Percentiles rank a stretch among this genome's conserved stretches.
Conservation (phyloP, 192 early-diverging fungal genomes). For the Umbelopsis vinacea region DNA sequence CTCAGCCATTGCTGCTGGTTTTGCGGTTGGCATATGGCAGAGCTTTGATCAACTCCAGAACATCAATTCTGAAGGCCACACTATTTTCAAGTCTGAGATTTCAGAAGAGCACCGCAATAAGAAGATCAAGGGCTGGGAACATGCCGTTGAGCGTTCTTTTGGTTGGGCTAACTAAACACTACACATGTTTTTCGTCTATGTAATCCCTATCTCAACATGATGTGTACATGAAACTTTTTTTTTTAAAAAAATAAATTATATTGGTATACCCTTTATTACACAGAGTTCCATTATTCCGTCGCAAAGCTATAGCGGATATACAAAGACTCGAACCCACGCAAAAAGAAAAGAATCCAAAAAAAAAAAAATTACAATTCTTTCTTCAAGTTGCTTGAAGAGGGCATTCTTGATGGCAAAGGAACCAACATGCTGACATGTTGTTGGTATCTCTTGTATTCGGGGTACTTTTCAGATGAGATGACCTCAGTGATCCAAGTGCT, state of each 20-base stretch:
- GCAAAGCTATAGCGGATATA: no score
- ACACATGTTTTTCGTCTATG: not conserved
- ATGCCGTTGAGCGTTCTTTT: slow-evolving; percentile 73
- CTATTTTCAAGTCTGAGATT: slow-evolving; percentile 53
- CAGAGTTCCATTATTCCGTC: no score
- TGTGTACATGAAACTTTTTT: slow-evolving; percentile 14
- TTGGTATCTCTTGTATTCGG: slow-evolving; percentile 72
- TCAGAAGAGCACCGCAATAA: slow-evolving; percentile 59
- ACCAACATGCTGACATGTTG: slow-evolving; percentile 60
- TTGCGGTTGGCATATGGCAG: slow-evolving; percentile 71
- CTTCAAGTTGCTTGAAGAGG: not conserved
- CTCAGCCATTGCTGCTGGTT: slow-evolving; percentile 87
- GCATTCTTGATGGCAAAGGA: slow-evolving; percentile 38
- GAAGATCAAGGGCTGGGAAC: slow-evolving; percentile 71
- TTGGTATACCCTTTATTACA: slow-evolving; percentile 15
- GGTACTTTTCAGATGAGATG: slow-evolving; percentile 74
- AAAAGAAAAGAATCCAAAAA: not conserved
- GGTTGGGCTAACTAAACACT: slow-evolving; percentile 51
- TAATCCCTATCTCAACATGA: not conserved
- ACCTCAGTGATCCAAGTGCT: slow-evolving; percentile 64
- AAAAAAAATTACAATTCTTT: not conserved
- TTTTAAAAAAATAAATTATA: slow-evolving; percentile 2
- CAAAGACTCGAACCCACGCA: not conserved
- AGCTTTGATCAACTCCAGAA: slow-evolving; percentile 55
- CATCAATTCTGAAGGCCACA: slow-evolving; percentile 53